These are phyloP conservation scores for Sonneratia alba DNA, from an alignment of 345 rosid species.

Conservation along the genomic window DNA sequence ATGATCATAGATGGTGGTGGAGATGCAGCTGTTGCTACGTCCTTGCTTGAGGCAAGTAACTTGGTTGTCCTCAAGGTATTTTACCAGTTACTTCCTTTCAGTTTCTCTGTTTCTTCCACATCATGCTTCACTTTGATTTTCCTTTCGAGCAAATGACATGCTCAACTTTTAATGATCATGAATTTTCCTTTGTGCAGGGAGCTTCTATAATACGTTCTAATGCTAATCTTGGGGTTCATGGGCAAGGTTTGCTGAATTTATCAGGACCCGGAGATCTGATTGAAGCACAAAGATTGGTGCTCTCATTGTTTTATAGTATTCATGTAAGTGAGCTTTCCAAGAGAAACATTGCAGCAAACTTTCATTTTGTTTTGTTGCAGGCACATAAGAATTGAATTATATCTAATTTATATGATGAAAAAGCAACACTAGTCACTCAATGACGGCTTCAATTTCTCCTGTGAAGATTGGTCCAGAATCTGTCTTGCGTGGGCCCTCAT, in stretches of 20 bases:
- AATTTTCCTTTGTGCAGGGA: conserved; percentile 36
- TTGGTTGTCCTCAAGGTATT: conserved; percentile 83
- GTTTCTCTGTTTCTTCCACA: not conserved
- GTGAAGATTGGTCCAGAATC: conserved; percentile 91
- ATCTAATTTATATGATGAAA: not conserved
- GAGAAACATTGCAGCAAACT: not conserved
- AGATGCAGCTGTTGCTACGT: conserved; percentile 65
- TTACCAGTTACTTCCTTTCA: not conserved
- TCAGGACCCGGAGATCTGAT: conserved; percentile 86
- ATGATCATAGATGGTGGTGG: conserved; percentile 90
- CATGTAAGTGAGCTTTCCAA: conserved; percentile 44
- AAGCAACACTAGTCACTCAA: not conserved
- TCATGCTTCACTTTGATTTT: conserved; percentile 13
- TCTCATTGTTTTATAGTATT: conserved; percentile 82
- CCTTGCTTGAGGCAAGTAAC: conserved; percentile 89
- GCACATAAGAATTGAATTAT: not conserved
- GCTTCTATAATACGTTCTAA: conserved; percentile 88
- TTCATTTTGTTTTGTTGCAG: not conserved
- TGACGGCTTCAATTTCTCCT: conserved; percentile 13
- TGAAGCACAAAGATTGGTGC: conserved; percentile 92
- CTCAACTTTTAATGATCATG: not conserved
- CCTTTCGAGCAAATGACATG: not conserved
- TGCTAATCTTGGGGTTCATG: conserved; percentile 94
- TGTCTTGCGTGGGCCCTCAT: conserved; percentile 77
- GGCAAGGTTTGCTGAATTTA: conserved; percentile 91